These are phyloP conservation scores for Metschnikowia colocasiae DNA, from an alignment of 805 yeast genomes.

Conservation along the genomic window DNA sequence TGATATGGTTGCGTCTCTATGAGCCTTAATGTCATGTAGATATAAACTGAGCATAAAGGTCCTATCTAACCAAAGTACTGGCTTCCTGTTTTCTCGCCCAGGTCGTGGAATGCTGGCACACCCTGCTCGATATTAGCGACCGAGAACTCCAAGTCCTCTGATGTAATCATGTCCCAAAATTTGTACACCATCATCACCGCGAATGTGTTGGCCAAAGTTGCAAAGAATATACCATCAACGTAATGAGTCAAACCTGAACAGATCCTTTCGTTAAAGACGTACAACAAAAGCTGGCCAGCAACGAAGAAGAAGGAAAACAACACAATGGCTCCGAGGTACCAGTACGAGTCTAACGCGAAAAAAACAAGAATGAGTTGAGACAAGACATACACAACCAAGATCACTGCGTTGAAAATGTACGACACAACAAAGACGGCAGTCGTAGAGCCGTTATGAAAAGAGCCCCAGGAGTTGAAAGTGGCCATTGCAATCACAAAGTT, in stretches of 20 bases:
- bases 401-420: slow-evolving; percentile 67
- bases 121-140: slow-evolving; percentile 49
- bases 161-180: slow-evolving; percentile 93
- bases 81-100: slow-evolving; percentile 30
- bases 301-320: slow-evolving; percentile 71
- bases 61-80: slow-evolving; percentile 8
- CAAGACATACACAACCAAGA: slow-evolving; percentile 57
- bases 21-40: neutral
- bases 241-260: slow-evolving; percentile 79
- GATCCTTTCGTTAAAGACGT: slow-evolving; percentile 61
- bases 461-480: slow-evolving; percentile 66
- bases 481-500: slow-evolving; percentile 65
- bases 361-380: slow-evolving; percentile 68
- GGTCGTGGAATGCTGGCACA: slow-evolving; percentile 28
- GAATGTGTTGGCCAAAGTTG: slow-evolving; percentile 73
- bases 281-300: slow-evolving; percentile 74
- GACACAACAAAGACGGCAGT: slow-evolving; percentile 65
- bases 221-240: slow-evolving; percentile 85
- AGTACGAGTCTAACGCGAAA: slow-evolving; percentile 65
- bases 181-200: slow-evolving; percentile 93
- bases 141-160: slow-evolving; percentile 90
- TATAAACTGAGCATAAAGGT: neutral
- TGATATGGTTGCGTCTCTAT: neutral
- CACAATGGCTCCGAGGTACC: slow-evolving; percentile 86
- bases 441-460: slow-evolving; percentile 51